Conservation (phyloP, 352 stramenopile genomes). For the Globisporangium canariense region DNA sequence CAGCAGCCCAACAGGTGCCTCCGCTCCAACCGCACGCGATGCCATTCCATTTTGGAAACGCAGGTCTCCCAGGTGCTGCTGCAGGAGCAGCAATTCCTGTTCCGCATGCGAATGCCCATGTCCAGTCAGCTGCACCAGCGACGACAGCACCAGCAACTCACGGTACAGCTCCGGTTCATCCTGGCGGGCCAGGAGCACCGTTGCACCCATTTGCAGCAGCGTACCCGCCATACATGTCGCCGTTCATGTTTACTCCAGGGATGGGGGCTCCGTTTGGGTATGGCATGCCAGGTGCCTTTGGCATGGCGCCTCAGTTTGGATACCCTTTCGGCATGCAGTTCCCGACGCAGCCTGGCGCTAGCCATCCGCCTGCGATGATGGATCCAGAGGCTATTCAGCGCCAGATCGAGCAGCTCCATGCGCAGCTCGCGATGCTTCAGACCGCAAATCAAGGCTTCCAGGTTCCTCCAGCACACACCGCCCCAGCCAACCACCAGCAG, state of each 20-base stretch:
- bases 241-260: constrained; percentile 55
- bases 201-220: constrained; percentile 35
- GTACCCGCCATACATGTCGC: constrained; percentile 52
- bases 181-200: constrained; percentile 2
- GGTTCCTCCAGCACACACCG: constrained; percentile 2
- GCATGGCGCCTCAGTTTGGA: constrained; percentile 45
- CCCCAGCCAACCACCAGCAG: constrained; percentile 10
- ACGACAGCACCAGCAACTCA: constrained; percentile 10
- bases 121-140: constrained; percentile 14
- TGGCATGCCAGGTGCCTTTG: constrained; percentile 49
- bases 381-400: constrained; percentile 47
- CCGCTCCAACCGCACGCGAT: constrained; percentile 13
- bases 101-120: constrained; percentile 7
- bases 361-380: constrained; percentile 21
- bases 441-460: constrained; percentile 19
- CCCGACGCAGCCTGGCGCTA: constrained; percentile 23
- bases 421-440: constrained; percentile 49
- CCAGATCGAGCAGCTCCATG: constrained; percentile 49
- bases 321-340: constrained; percentile 39
- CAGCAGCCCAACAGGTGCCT: constrained; percentile 10
- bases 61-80: constrained; percentile 13
- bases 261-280: constrained; percentile 48
- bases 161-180: constrained; percentile 5
- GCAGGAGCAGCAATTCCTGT: constrained; percentile 1
- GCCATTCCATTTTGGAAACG: constrained; percentile 25